Conservation (phyloP, 2,329 filamentous ascomycete genomes). For the Pyrenophora seminiperda region DNA sequence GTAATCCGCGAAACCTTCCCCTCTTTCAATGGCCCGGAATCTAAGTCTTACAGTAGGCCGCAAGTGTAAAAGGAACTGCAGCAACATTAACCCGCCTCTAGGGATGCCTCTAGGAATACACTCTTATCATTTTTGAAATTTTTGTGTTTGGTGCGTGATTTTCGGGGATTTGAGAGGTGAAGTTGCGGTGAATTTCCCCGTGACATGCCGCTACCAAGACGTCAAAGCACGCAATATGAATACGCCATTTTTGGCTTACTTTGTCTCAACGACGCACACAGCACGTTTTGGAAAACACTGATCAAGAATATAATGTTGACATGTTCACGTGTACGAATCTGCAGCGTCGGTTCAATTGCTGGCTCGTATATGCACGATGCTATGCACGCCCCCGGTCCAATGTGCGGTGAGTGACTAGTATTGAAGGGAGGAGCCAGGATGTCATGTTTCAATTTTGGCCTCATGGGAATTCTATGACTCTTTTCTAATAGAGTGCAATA, state of each 20-base stretch:
- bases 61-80: too few species aligned
- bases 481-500: too few species aligned
- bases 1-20: too few species aligned
- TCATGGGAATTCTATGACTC: too few species aligned
- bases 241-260: constrained; percentile 25
- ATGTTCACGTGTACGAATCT: background rate
- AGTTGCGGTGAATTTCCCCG: constrained; percentile 16
- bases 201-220: constrained; percentile 37
- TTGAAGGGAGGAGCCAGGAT: background rate
- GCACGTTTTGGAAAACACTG: background rate
- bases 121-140: too few species aligned
- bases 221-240: constrained; percentile 42
- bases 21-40: too few species aligned
- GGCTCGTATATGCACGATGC: background rate
- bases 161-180: background rate
- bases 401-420: background rate
- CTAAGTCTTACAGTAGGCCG: too few species aligned
- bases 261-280: constrained; percentile 12
- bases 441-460: too few species aligned
- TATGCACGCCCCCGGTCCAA: background rate
- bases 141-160: too few species aligned
- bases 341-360: background rate
- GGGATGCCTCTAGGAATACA: too few species aligned
- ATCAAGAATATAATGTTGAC: background rate
- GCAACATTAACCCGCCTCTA: too few species aligned